Conservation (phyloP, 768 basidiomycete genomes). For the Suillus brevipes region DNA sequence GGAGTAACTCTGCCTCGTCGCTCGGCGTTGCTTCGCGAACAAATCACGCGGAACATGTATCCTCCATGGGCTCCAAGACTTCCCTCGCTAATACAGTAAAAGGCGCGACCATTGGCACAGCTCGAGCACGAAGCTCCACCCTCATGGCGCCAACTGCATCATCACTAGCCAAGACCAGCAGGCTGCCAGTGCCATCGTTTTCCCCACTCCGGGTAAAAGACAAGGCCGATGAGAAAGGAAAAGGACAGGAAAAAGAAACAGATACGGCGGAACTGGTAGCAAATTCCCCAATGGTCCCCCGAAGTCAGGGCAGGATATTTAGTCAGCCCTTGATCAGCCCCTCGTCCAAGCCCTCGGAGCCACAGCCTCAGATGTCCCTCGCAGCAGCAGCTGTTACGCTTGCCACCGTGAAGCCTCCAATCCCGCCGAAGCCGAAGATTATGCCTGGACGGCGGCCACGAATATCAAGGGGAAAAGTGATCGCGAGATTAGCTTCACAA, state of each 20-base stretch:
- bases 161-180: slow-evolving; percentile 61
- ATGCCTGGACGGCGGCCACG: slow-evolving; percentile 62
- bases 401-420: slow-evolving; percentile 15
- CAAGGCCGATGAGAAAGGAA: slow-evolving; percentile 16
- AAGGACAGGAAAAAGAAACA: slow-evolving; percentile 11
- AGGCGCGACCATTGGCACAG: slow-evolving; percentile 9
- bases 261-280: slow-evolving; percentile 34
- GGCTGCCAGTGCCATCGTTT: slow-evolving; percentile 23
- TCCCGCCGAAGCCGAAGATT: slow-evolving; percentile 30
- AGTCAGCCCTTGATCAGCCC: slow-evolving; percentile 43
- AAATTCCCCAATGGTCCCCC: slow-evolving; percentile 31
- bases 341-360: slow-evolving; percentile 27
- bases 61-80: slow-evolving; percentile 33
- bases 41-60: slow-evolving; percentile 18
- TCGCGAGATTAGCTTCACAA: slow-evolving; percentile 73
- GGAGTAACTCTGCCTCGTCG: slow-evolving; percentile 35
- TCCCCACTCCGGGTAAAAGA: slow-evolving; percentile 16
- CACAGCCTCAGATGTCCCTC: slow-evolving; percentile 29
- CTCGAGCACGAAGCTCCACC: slow-evolving; percentile 38
- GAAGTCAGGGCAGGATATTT: slow-evolving; percentile 46
- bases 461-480: slow-evolving; percentile 80
- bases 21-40: slow-evolving; percentile 36
- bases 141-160: slow-evolving; percentile 76
- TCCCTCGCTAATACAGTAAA: slow-evolving; percentile 14
- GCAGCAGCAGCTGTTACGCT: slow-evolving; percentile 31